Base-by-base conservation (phyloP, 2,329 filamentous ascomycete species). In the Penicillium thymicola region DNA sequence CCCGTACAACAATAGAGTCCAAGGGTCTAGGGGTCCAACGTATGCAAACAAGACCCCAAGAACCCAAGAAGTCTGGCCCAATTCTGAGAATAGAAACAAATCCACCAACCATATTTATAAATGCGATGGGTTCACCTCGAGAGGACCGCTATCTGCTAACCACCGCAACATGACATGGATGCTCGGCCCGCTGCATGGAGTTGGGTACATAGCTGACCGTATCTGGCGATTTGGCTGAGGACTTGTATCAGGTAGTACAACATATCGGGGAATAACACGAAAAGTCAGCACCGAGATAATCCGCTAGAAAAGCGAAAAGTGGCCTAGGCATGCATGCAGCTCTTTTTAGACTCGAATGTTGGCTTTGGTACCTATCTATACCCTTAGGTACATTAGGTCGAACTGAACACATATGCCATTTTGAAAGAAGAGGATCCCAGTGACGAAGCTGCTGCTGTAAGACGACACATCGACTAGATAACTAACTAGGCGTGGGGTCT, bases 151-250 rank as follows among this genome's bases (percentile, higher is more conserved):
- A 60, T 58, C 53, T 34, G 47, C 28, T 42, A 28, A 38, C 37
- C 18, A 48, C 13, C 47, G 44, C 43, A 42, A 54, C 36, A 48
- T 48, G 42, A 32, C 63, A 59, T 58, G 62, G 60, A 61, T 65
- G 38, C 34, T 65, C 60, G 62, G 63, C 59, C 62, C 58, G 55
- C 45, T 60, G 55, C 57, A 65, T 57, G 40, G 40, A 37, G 38
- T 54, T 60, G 59, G 51, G 54, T 54, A 55, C 42, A 57, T 54
- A 59, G 21, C 54, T 59, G 45, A 45, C 34, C 44, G 36, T 50
- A 59, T 55, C 54, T 59, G 52, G 46, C 38, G 51, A 57, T 18
- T 38, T 28, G 27, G 23, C 36, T 30, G 45, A 49, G 44, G 16
- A 34, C 21, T 34, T 49, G 51, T 53, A 59, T 53, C 30, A 51